Conservation (phyloP, 495 filamentous ascomycete genomes). For the Cetradonia linearis region DNA sequence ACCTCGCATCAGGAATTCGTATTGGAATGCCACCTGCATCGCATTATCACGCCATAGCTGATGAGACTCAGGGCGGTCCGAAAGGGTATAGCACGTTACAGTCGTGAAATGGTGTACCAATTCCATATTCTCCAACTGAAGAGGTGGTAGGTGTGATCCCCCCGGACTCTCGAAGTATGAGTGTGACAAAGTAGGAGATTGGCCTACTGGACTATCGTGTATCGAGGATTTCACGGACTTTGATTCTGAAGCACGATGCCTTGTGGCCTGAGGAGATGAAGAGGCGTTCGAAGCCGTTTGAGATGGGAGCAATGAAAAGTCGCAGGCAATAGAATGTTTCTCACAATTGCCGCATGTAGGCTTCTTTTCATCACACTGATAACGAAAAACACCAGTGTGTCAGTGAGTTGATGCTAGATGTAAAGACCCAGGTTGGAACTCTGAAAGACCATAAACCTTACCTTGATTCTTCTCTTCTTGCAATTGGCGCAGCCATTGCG, state of each 20-base stretch:
- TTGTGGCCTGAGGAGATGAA: conserved; percentile 12
- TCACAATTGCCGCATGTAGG: conserved; percentile 31
- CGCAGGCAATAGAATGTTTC: conserved; percentile 31
- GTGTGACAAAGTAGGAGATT: conserved; percentile 13
- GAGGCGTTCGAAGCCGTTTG: conserved; percentile 11
- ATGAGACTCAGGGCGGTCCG: conserved; percentile 23
- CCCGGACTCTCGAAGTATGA: conserved; percentile 23
- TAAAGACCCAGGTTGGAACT: neutral
- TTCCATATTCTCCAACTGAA: conserved; percentile 29
- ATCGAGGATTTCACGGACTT: conserved; percentile 23
- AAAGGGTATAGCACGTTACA: conserved; percentile 30
- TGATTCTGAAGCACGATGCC: conserved; percentile 26
- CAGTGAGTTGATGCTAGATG: neutral
- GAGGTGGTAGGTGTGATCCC: conserved; percentile 25
- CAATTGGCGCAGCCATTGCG: conserved; percentile 25
- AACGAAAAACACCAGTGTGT: conserved; percentile 2
- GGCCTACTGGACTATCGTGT: neutral
- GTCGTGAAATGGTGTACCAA: conserved; percentile 35
- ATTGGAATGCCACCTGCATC: conserved; percentile 35
- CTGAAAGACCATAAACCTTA: conserved; percentile 17
- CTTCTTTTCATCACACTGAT: conserved; percentile 22
- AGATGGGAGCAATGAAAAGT: conserved; percentile 22
- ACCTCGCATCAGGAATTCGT: conserved; percentile 39
- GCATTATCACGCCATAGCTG: conserved; percentile 34
- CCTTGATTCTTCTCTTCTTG: conserved; percentile 26